A percentile compares a stretch with the other conserved stretches of the same genome.
phyloP scores from a whole-genome alignment of 1,284 basidiomycete species.

The Phellinidium pouzarii region DNA sequence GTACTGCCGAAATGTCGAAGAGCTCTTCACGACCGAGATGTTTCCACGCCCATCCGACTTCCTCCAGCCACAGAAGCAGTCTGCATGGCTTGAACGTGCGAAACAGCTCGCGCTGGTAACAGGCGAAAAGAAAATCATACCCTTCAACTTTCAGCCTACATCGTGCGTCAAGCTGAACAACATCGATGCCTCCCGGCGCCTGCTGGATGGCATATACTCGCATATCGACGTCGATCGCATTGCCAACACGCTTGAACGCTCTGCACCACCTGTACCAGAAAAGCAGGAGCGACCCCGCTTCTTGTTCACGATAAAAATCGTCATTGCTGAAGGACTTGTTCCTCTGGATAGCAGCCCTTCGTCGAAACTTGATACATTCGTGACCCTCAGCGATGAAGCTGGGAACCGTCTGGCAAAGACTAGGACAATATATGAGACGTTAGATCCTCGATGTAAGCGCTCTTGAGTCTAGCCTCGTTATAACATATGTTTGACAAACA shows the following conservation, averaged over 20 bases:
- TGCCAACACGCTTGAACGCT: conserved; percentile 54
- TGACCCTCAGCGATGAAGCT: conserved; percentile 89
- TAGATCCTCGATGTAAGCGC: conserved; percentile 86
- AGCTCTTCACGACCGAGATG: conserved; percentile 91
- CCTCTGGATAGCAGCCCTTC: conserved; percentile 66
- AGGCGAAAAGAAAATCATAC: conserved; percentile 86
- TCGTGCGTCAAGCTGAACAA: conserved; percentile 99
- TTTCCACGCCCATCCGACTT: conserved; percentile 76
- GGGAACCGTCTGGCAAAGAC: conserved; percentile 92
- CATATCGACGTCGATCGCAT: conserved; percentile 90
- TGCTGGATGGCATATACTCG: conserved; percentile 91
- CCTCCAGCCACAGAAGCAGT: conserved; percentile 76
- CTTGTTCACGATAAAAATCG: conserved; percentile 92
- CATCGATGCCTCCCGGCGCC: conserved; percentile 83
- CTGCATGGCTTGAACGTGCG: conserved; percentile 93
- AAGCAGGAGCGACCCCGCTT: conserved; percentile 62
- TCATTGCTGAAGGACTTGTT: conserved; percentile 80
- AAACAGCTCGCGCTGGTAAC: conserved; percentile 66
- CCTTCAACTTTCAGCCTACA: conserved; percentile 90
- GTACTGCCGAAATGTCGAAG: conserved; percentile 85
- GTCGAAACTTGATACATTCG: conserved; percentile 81
- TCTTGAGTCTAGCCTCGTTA: conserved; percentile 17
- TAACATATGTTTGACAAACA: background rate
- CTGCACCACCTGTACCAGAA: conserved; percentile 62
- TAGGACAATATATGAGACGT: conserved; percentile 88